These are phyloP conservation scores for Colletotrichum camelliae DNA, from an alignment of 2,329 filamentous ascomycete species.

Conservation along the genomic window DNA sequence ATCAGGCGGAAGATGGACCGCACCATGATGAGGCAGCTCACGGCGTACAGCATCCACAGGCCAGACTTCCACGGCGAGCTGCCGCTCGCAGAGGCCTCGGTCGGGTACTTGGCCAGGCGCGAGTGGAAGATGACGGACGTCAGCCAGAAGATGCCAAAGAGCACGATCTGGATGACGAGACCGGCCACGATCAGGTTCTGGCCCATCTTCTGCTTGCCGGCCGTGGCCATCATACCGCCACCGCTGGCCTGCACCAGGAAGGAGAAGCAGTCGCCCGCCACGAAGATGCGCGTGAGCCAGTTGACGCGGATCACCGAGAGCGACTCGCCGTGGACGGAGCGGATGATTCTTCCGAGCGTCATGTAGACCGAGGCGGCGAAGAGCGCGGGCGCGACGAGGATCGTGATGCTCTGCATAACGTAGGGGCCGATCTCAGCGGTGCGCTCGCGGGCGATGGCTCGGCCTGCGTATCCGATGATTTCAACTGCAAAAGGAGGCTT, in stretches of 20 bases:
- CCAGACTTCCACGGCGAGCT: constrained; percentile 34
- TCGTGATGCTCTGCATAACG: constrained; percentile 45
- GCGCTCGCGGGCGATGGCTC: constrained; percentile 31
- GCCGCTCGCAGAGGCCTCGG: constrained; percentile 15
- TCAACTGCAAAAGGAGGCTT: constrained; percentile 40
- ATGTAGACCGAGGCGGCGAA: constrained; percentile 59
- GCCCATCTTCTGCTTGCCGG: constrained; percentile 37
- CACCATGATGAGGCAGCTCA: constrained; percentile 52
- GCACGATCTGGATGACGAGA: constrained; percentile 60
- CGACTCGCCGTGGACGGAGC: constrained; percentile 38
- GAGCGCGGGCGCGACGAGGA: constrained; percentile 53
- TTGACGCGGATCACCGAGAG: constrained; percentile 35
- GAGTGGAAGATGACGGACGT: constrained; percentile 54
- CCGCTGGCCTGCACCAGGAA: constrained; percentile 56
- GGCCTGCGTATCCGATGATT: constrained; percentile 44
- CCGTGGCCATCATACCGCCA: constrained; percentile 37
- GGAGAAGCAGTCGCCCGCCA: constrained; percentile 57
- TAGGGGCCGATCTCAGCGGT: constrained; percentile 40
- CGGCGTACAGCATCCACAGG: constrained; percentile 57
- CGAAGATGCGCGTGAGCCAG: constrained; percentile 60
- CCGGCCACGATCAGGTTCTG: constrained; percentile 61
- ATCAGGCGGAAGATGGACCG: constrained; percentile 64
- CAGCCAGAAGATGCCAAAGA: constrained; percentile 61
- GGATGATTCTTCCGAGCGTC: constrained; percentile 50
- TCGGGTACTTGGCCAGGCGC: constrained; percentile 28